Evolutionary conservation across 2,329 filamentous ascomycete genomes (phyloP), one percentile per base, ranked within the genome.

Genomic region (Apiospora saccharicola): DNA sequence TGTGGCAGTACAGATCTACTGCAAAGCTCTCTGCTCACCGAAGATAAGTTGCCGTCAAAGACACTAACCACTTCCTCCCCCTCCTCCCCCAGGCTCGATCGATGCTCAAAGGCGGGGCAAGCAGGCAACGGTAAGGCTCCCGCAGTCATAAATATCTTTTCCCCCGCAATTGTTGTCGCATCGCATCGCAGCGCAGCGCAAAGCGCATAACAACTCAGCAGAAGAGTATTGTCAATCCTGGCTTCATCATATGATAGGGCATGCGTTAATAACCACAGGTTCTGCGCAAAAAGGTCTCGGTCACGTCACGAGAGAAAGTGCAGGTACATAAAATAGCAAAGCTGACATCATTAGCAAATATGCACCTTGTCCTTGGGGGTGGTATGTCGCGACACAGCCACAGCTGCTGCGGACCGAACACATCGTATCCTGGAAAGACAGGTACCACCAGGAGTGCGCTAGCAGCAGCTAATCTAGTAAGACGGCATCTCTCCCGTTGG

Each of bases 391-490:
- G 57, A 41, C 57, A 64, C 57, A 64, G 57, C 57, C 57, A 37
- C 57, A 41, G 34, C 53, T 57, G 57, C 57, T 64, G 57, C 57
- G 57, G 57, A 24, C 49, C 49, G n/a, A n/a, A 64, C 57, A 41
- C 57, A 64, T 41, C 57, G 34, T 64, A 64, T 41, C 19, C 57
- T n/a, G 57, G 19, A 64, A 41, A 4, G 57, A 41, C 57, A 41
- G 57, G 57, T 64, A n/a, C 57, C n/a, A 19, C 57, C 57, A 24
- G 41, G 57, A 34, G 57, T 34, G 19, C 57, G 22, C 57, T 64
- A 64, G 30, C 19, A n/a, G 30, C 34, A 64, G 34, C 57, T 64
- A 24, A 41, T 64, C 22, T 64, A 64, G 34, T 41, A 64, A 64
- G 34, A 51, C 57, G 57, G 57, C 57, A 41, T n/a, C 30, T 64